These are phyloP conservation scores for Zygosaccharomyces lentus DNA, from an alignment of 805 yeast species.

Conservation along the genomic window DNA sequence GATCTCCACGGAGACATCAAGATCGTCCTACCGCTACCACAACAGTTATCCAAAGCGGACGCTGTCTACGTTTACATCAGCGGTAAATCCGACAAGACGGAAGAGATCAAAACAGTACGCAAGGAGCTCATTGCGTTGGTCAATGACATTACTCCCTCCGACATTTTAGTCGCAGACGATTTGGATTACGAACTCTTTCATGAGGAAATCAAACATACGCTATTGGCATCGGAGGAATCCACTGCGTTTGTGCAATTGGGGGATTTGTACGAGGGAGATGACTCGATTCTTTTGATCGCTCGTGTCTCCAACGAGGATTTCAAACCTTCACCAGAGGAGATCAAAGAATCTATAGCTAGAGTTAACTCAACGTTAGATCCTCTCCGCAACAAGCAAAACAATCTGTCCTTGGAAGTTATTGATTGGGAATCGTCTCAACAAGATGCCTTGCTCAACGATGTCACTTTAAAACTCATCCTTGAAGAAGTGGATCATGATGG, in stretches of 20 bases:
- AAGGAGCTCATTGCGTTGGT: conserved; percentile 68
- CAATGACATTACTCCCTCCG: conserved; percentile 65
- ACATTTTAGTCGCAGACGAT: conserved; percentile 54
- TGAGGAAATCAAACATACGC: conserved; percentile 26
- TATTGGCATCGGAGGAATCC: conserved; percentile 33
- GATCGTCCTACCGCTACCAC: conserved; percentile 45
- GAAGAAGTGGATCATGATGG: conserved; percentile 37
- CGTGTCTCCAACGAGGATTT: conserved; percentile 56
- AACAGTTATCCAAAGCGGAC: conserved; percentile 41
- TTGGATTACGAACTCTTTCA: conserved; percentile 48
- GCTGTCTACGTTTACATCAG: conserved; percentile 60
- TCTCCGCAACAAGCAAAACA: conserved; percentile 54
- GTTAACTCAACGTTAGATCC: conserved; percentile 53
- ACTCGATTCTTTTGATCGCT: conserved; percentile 53
- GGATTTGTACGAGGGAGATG: conserved; percentile 41
- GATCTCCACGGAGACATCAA: conserved; percentile 41
- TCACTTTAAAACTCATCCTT: conserved; percentile 25
- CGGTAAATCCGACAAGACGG: conserved; percentile 45
- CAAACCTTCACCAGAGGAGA: conserved; percentile 62
- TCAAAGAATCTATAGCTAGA: conserved; percentile 47
- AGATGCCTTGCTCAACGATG: conserved; percentile 32
- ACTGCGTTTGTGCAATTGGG: conserved; percentile 61
- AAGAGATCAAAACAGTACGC: conserved; percentile 59
- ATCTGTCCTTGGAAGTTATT: conserved; percentile 49
- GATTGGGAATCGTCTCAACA: conserved; percentile 54